Evolutionary conservation across 2,329 filamentous ascomycete species (phyloP).

Genomic region (Zymoseptoria brevis): DNA sequence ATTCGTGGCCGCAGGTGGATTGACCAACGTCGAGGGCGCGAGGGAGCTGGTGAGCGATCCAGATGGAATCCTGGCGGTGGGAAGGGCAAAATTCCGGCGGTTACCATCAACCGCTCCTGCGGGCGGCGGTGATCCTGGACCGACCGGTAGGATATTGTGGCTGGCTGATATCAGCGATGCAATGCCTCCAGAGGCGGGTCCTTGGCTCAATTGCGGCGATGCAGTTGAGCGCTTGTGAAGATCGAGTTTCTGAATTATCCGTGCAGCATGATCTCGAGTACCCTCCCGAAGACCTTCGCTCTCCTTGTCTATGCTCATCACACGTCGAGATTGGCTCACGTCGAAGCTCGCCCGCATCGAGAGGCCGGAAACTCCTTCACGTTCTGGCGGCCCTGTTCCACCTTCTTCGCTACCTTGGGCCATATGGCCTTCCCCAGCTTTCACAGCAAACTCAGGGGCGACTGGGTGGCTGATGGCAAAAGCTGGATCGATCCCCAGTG

Average conservation of each 20-base stretch:
- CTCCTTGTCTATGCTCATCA: slow-evolving; percentile 43
- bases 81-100: slow-evolving; percentile 34
- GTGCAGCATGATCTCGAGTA: slow-evolving; percentile 70
- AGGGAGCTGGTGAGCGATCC: slow-evolving; percentile 48
- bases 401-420: slow-evolving; percentile 49
- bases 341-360: slow-evolving; percentile 64
- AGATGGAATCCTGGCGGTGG: slow-evolving; percentile 16
- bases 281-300: slow-evolving; percentile 43
- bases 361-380: slow-evolving; percentile 18
- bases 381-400: slow-evolving; percentile 58
- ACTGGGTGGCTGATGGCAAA: slow-evolving; percentile 88
- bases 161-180: slow-evolving; percentile 79
- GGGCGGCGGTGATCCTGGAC: slow-evolving; percentile 37
- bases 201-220: slow-evolving; percentile 11
- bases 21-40: slow-evolving; percentile 74
- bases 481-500: slow-evolving; percentile 55
- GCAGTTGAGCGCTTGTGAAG: slow-evolving; percentile 72
- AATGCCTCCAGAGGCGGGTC: slow-evolving; percentile 54
- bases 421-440: slow-evolving; percentile 59
- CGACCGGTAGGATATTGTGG: slow-evolving; percentile 66
- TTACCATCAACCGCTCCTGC: slow-evolving; percentile 15
- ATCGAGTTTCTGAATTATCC: slow-evolving; percentile 89
- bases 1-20: slow-evolving; percentile 73
- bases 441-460: slow-evolving; percentile 84
- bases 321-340: slow-evolving; percentile 41